Conservation (phyloP, 2,329 filamentous ascomycete genomes). For the Pseudogymnoascus sp. region DNA sequence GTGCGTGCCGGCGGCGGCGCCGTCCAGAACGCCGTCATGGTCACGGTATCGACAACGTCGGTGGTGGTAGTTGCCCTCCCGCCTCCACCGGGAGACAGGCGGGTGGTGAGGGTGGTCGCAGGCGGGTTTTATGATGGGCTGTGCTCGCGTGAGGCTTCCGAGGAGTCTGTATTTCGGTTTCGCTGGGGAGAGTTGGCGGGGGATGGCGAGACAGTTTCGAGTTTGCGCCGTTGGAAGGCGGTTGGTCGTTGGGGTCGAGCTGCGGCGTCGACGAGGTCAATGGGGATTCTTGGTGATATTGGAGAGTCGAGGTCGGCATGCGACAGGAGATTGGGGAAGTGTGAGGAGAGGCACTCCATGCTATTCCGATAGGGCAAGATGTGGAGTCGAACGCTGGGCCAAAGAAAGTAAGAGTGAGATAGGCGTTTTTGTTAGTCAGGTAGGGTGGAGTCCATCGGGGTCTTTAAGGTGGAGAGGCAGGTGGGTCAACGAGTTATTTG, state of each 20-base stretch:
- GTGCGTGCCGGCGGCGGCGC: slow-evolving; percentile 24
- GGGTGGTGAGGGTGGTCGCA: slow-evolving; percentile 27
- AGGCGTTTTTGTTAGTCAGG: neutral
- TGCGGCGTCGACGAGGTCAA: neutral
- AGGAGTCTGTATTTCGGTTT: neutral
- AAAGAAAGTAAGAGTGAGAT: slow-evolving; percentile 2
- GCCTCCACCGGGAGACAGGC: slow-evolving; percentile 53
- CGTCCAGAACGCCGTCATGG: slow-evolving; percentile 50
- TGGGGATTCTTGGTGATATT: slow-evolving; percentile 1
- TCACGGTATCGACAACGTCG: slow-evolving; percentile 30
- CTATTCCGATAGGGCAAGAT: slow-evolving; percentile 1
- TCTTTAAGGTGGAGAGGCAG: neutral
- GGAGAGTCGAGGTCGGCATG: slow-evolving; percentile 3
- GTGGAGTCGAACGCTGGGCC: neutral
- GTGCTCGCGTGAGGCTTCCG: neutral
- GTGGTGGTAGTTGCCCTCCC: slow-evolving; percentile 37
- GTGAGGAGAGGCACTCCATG: neutral
- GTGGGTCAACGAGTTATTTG: slow-evolving; percentile 3
- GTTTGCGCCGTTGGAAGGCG: neutral
- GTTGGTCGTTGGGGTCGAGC: neutral
- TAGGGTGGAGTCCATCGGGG: neutral
- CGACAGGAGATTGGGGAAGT: slow-evolving; percentile 3
- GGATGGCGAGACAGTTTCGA: neutral
- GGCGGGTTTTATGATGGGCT: neutral
- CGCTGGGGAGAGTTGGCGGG: neutral